A percentile compares a stretch with the other conserved stretches of the same genome.
Evolutionary conservation across 805 yeast species (phyloP).

Genomic region (Candida adriatica): DNA sequence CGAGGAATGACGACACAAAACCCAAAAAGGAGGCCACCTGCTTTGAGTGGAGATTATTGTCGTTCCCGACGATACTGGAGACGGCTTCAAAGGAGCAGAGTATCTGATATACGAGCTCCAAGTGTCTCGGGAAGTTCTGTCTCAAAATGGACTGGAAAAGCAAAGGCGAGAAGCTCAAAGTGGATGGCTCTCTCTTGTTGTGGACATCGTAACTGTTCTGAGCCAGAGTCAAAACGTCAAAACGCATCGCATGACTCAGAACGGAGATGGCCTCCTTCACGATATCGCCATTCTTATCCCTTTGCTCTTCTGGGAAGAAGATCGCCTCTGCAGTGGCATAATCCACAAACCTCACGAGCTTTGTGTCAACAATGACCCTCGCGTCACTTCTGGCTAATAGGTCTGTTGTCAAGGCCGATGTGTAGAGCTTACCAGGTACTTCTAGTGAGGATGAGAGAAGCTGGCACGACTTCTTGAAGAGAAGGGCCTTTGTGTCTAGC

Average conservation of each 20-base stretch:
- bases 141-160: constrained; percentile 25
- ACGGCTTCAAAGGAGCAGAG: constrained; percentile 23
- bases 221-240: constrained; percentile 39
- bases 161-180: constrained; percentile 23
- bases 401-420: constrained; percentile 27
- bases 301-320: constrained; percentile 24
- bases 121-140: constrained; percentile 19
- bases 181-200: constrained; percentile 25
- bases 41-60: constrained; percentile 20
- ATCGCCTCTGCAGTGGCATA: constrained; percentile 23
- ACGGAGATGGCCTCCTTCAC: constrained; percentile 31
- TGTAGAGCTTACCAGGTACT: constrained; percentile 15
- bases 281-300: constrained; percentile 25
- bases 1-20: constrained; percentile 28
- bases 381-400: constrained; percentile 42
- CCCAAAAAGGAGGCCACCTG: constrained; percentile 24
- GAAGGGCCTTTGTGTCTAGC: constrained; percentile 29
- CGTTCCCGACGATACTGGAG: constrained; percentile 23
- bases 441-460: constrained; percentile 9
- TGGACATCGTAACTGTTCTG: constrained; percentile 33
- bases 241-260: constrained; percentile 34
- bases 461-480: constrained; percentile 25
- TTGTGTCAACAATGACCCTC: constrained; percentile 36
- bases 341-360: constrained; percentile 28
- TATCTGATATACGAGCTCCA: constrained; percentile 19